Evolutionary conservation across 352 stramenopile genomes (phyloP), one percentile per base, ranked within the genome.

Genomic region (Phytopythium helicoides): DNA sequence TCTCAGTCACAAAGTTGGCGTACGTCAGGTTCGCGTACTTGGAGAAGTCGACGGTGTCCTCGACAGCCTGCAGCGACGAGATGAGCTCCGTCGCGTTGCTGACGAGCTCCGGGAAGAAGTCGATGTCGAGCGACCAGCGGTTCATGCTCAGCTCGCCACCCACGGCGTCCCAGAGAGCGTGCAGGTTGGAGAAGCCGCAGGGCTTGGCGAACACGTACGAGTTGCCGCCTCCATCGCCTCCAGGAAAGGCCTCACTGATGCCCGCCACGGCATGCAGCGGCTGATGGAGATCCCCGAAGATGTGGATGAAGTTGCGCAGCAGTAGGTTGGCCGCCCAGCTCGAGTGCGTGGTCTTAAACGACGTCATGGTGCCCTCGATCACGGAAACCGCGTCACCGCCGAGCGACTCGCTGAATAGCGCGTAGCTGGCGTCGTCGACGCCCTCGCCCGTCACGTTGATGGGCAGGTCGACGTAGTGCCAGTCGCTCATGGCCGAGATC

Each of bases 391-490:
- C 76, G 10, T 79, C 49, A 22, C 78, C 78, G 14, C 71, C 78
- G 39, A 86, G 62, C 14, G 65, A 72, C 40, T 76, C 61, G 36
- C 72, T 63, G 54, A 87, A 86, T 9, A 87, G 61, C 21, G 47
- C 59, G n/a, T 84, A 45, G 26, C 75, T 66, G 0, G 73, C 52
- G 19, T 75, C 28, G 28, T 33, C 28, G n/a, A n/a, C n/a, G 28
- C 62, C 51, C 11, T 58, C 45, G 28, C 80, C 74, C 39, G 80
- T 69, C 33, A 81, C 73, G 56, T 81, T 67, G 44, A 79, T 54
- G 15, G 80, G 80, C 28, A 90, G 53, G 48, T 90, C 56, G 36
- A 87, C 67, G 60, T 86, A 90, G 63, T 90, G 80, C 80, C 80
- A 90, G 40, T 76, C 56, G 52, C 70, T 73, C 62, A 82, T 80